phyloP scores from a whole-genome alignment of 2,329 filamentous ascomycete genomes.

The Verticillium longisporum region DNA sequence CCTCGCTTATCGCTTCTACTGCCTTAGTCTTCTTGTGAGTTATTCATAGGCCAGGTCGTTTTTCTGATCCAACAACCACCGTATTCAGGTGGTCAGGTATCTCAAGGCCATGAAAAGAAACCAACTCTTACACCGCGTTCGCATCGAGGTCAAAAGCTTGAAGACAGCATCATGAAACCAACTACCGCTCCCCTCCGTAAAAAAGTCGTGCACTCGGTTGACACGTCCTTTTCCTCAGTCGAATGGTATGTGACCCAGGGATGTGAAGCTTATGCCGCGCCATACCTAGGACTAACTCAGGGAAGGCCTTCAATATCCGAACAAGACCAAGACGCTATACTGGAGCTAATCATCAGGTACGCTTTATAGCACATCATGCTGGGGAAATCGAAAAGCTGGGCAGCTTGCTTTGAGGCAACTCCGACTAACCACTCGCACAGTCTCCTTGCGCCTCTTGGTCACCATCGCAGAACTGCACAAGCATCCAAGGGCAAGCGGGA shows the following conservation, averaged over 20 bases:
- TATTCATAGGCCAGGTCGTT: not conserved
- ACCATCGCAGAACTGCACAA: conserved; percentile 48
- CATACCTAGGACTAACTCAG: not conserved
- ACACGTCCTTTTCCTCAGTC: conserved; percentile 55
- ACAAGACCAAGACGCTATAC: conserved; percentile 55
- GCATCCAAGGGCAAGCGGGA: conserved; percentile 56
- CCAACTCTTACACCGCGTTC: not conserved
- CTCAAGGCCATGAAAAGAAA: not conserved
- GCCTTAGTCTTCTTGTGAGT: not conserved
- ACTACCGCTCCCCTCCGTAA: conserved; percentile 24
- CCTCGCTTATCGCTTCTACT: not conserved
- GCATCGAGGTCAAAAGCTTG: not conserved
- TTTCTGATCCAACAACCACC: not conserved
- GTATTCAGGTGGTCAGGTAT: not conserved
- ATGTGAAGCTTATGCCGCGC: not conserved
- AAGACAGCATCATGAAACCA: not conserved
- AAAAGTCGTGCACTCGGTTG: conserved; percentile 56
- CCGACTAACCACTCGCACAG: conserved; percentile 28
- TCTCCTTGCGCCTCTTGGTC: conserved; percentile 56
- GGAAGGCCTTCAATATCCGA: conserved; percentile 53
- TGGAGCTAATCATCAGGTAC: conserved; percentile 63
- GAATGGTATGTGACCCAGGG: conserved; percentile 42
- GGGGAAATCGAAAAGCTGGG: too few species aligned
- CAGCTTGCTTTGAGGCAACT: not conserved
- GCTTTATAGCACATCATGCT: conserved; percentile 7